These are phyloP conservation scores for Globisporangium spinosum DNA, from an alignment of 352 stramenopile genomes.

Conservation along the genomic window DNA sequence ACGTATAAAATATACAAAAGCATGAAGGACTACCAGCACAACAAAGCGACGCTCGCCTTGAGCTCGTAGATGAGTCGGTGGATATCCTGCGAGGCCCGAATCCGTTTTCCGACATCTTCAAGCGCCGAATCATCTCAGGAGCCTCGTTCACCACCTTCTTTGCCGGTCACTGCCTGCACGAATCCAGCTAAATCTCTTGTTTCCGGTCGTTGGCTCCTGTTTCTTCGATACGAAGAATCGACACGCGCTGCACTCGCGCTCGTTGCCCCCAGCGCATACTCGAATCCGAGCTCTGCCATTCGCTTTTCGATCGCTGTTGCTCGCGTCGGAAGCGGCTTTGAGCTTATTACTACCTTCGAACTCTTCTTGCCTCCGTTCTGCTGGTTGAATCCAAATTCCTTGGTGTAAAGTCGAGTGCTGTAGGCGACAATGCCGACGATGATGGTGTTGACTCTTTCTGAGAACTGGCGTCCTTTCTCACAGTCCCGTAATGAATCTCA, in stretches of 20 bases:
- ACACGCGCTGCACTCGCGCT: neutral
- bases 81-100: conserved; percentile 39
- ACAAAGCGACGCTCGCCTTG: conserved; percentile 26
- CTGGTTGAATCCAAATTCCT: conserved; percentile 34
- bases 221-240: neutral
- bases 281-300: conserved; percentile 45
- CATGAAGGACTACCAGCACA: neutral
- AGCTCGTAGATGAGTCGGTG: conserved; percentile 64
- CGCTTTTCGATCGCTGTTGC: conserved; percentile 37
- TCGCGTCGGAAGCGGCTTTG: conserved; percentile 34
- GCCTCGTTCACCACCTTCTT: neutral
- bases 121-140: conserved; percentile 16
- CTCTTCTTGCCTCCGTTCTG: neutral
- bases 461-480: neutral
- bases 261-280: conserved; percentile 17
- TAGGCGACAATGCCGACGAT: conserved; percentile 8
- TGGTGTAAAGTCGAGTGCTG: conserved; percentile 25
- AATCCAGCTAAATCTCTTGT: neutral
- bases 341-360: neutral
- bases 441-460: neutral
- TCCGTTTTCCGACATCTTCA: neutral
- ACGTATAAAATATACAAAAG: neutral
- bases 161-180: neutral
- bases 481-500: conserved; percentile 31
- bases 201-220: conserved; percentile 7